Evolutionary conservation across 2,329 filamentous ascomycete genomes (phyloP), one percentile per base, ranked within the genome.

Genomic region (Endoconidiophora laricicola): DNA sequence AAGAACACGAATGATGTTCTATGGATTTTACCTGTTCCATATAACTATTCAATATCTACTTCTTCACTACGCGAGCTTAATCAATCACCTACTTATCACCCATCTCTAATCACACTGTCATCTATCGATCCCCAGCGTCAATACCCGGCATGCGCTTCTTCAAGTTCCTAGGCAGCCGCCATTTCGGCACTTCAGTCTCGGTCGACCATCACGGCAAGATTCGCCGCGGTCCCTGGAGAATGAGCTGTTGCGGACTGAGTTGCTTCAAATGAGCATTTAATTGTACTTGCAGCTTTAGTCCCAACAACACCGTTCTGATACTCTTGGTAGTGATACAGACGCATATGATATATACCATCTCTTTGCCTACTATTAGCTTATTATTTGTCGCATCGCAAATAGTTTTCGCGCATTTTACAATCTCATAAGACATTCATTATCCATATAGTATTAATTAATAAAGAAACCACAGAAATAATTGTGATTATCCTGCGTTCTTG

Each of bases 151-250:
- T 74, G 51, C 69, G 68, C 60, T 72, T 67, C 57, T 61, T 61
- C 49, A 72, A 69, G 56, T 59, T 60, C 46, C 48, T 74, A 55
- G 71, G 71, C 55, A 65, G 66, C 48, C 65, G 66, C 33, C 69
- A 70, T 56, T 67, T 73, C 55, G 71, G 71, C 55, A 73, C 71
- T 33, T 71, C 62, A 57, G 61, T 74, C 48, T 62, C 64, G 33
- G 68, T 66, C 18, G 64, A 50, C 58, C 64, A 63, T 9, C 60
- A 69, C 54, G 71, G 71, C 43, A 44, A 39, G 29, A 60, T 73
- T 6, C 68, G 64, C 46, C 66, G 68, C 9, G 71, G 71, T 2
- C 69, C 70, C 2, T 74, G 70, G 69, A 63, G 71, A 41, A 69
- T 74, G 58, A 68, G 66, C 46, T 61, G 72, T 40, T 68, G 69